Conservation (phyloP, 805 yeast genomes). For the Kluyveromyces wickerhamii region DNA sequence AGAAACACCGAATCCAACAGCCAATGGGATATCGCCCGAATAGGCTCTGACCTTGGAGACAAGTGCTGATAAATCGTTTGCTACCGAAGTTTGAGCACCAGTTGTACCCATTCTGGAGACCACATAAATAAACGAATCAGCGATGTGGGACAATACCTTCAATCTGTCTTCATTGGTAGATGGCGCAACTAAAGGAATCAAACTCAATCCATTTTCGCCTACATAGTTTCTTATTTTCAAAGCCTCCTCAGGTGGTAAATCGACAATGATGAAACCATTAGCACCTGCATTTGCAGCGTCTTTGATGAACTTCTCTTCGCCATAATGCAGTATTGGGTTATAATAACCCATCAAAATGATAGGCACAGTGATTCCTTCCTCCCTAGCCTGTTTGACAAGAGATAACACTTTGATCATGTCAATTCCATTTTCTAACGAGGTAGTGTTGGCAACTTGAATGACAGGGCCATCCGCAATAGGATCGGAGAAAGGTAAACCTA, state of each 20-base stretch:
- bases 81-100: constrained; percentile 64
- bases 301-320: constrained; percentile 73
- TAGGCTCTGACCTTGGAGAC: constrained; percentile 67
- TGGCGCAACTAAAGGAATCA: constrained; percentile 94
- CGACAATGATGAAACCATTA: constrained; percentile 90
- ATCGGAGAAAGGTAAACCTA: constrained; percentile 95
- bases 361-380: constrained; percentile 79
- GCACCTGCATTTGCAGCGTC: constrained; percentile 88
- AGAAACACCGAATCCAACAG: constrained; percentile 96
- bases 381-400: constrained; percentile 66
- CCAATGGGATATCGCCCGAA: constrained; percentile 74
- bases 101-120: constrained; percentile 98
- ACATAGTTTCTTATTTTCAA: constrained; percentile 72
- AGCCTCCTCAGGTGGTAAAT: constrained; percentile 97
- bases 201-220: constrained; percentile 59
- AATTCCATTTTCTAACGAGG: constrained; percentile 78
- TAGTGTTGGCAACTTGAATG: constrained; percentile 79
- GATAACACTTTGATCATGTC: constrained; percentile 64
- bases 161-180: constrained; percentile 90
- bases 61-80: constrained; percentile 57
- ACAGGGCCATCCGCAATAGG: constrained; percentile 99
- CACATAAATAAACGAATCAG: constrained; percentile 93
- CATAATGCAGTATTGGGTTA: constrained; percentile 85
- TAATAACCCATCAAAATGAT: constrained; percentile 95
- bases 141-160: constrained; percentile 66